Base-by-base conservation (phyloP, 768 basidiomycete genomes). In the Panaeolus papilionaceus region DNA sequence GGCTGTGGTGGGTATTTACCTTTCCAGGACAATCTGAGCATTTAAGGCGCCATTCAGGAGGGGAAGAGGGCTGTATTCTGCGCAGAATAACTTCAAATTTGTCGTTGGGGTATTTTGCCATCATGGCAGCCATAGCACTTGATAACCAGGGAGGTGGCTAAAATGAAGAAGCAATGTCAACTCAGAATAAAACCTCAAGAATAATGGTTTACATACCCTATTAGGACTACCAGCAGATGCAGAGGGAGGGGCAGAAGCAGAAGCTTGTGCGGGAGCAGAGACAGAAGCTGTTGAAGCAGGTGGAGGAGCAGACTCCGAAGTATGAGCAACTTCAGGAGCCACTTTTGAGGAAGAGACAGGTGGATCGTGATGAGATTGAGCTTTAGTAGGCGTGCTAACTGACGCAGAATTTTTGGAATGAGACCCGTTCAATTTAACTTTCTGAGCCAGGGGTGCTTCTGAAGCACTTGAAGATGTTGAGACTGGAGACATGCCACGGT, bases 21-120 rank as follows among this genome's bases (percentile, higher is more conserved):
- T 96, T 97, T 74, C 95, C 95, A 71, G 95, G 95, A 78, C 95
- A 96, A 77, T 98, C 95, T 70, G 89, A 75, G 76, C 95, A 98
- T 77, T 92, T 95, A 75, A 97, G 86, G 18, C 94, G 87, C 96
- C 96, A 98, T 77, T 97, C 95, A 5, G 88, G 85, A 26, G 82
- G 77, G n/a, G 82, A 84, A 12, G 80, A 83, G 51, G 85, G 81
- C 38, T 82, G 82, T 7, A 85, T 80, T 73, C 88, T 91, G 38
- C 88, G 85, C 39, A 89, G 79, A 38, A 93, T 88, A 18, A 92
- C 87, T 71, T 94, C 92, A 71, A 98, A 96, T 67, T 77, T 87
- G 77, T 98, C 96, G 69, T 93, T 86, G 1, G 91, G 89, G 74
- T 94, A 96, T 78, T 84, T 87, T 9, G 80, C 77, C 72, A 91